Evolutionary conservation across 1,284 basidiomycete genomes (phyloP), one percentile per base, ranked within the genome.

Genomic region (Rhodotorula sp.): DNA sequence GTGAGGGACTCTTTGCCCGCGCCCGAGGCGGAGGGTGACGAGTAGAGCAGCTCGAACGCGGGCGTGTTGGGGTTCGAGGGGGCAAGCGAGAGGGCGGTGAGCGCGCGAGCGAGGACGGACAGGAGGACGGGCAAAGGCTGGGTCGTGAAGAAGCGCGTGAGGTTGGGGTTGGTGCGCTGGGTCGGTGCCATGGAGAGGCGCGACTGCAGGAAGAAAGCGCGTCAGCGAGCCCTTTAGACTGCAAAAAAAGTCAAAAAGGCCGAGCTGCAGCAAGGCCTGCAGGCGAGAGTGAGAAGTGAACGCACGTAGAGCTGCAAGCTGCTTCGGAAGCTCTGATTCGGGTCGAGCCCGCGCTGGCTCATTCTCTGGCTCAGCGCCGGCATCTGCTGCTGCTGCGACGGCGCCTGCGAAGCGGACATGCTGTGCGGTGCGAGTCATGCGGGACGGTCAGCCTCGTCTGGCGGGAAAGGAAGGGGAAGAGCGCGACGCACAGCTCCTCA

Each of bases 141-240:
- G 12, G 68, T 70, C 25, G 73, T 63, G 69, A 76, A 76, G 66
- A 79, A 78, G 54, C 76, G 75, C 2, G 73, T 71, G 27, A 74
- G 57, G 62, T 76, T 73, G 9, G 77, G 70, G 55, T 77, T 78
- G 21, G 70, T 70, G 6, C 69, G 64, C 65, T 79, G 78, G 10
- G 78, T 76, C 5, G 78, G 78, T 10, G 78, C 78, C 66, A 79
- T 76, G 53, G 75, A 77, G 7, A 77, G 67, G 61, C 67, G 69
- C 10, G 78, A 79, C 78, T 79, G 67, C 17, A 21, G 6, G 7
- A 34, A 1, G 21, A 10, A 3, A 17, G 25, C 19, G 21, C 7
- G 58, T 46, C 6, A 46, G n/a, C 51, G 44, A 4, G 48, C 1
- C n/a, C n/a, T n/a, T n/a, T n/a, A n/a, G n/a, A n/a, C n/a, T n/a